A percentile compares a stretch with the other conserved stretches of the same genome.
Conservation (phyloP, 768 basidiomycete genomes). For the Panaeolus papilionaceus region DNA sequence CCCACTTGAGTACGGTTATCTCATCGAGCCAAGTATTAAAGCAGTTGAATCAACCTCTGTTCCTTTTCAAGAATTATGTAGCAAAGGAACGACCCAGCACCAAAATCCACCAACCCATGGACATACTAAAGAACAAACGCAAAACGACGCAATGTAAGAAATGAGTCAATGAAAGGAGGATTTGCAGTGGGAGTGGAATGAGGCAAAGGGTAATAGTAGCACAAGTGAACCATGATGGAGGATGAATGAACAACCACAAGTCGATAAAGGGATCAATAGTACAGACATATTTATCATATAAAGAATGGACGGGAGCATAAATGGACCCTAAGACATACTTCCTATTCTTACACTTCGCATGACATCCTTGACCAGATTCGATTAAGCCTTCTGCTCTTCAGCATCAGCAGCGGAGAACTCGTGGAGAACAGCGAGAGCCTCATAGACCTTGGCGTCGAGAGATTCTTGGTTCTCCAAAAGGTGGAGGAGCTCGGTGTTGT, state of each 20-base stretch:
- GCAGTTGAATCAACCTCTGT: slow-evolving; percentile 65
- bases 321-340: slow-evolving; percentile 40
- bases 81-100: slow-evolving; percentile 56
- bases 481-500: slow-evolving; percentile 90
- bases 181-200: slow-evolving; percentile 15
- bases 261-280: slow-evolving; percentile 39
- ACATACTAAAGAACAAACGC: slow-evolving; percentile 26
- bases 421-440: slow-evolving; percentile 88
- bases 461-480: slow-evolving; percentile 84
- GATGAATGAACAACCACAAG: slow-evolving; percentile 44
- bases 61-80: slow-evolving; percentile 46
- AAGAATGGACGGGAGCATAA: slow-evolving; percentile 57
- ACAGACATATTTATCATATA: slow-evolving; percentile 38
- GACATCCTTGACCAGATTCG: slow-evolving; percentile 9
- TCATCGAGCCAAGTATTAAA: slow-evolving; percentile 24
- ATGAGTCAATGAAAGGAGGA: neutral
- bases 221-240: slow-evolving; percentile 32
- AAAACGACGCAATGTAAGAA: slow-evolving; percentile 6
- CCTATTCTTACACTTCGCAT: slow-evolving; percentile 20
- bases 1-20: neutral
- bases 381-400: slow-evolving; percentile 30
- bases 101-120: slow-evolving; percentile 42
- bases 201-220: slow-evolving; percentile 38
- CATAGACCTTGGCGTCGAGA: slow-evolving; percentile 88
- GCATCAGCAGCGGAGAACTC: slow-evolving; percentile 65